Evolutionary conservation across 2,329 filamentous ascomycete species (phyloP), one percentile per base, ranked within the genome.

Genomic region (Knoxdaviesia capensis): DNA sequence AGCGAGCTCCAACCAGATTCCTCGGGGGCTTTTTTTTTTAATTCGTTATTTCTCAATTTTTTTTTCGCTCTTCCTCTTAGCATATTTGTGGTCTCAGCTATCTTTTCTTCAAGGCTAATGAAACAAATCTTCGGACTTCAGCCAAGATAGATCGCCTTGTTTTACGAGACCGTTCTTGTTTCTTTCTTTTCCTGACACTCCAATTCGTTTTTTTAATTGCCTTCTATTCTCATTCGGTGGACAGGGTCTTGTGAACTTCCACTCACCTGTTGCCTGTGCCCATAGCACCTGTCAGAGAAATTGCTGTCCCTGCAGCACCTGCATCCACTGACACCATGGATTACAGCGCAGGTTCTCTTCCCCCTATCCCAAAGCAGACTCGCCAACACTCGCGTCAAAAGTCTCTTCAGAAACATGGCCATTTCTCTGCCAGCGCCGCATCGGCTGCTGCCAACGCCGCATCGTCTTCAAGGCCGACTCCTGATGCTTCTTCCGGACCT

Each of bases 361-460:
- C 47, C 44, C 45, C 45, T 42, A 47, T 48, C 43, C 47, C 47
- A 9, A 43, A 43, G 31, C 47, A 48, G 34, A 43, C 42, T 40
- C 47, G 43, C 29, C 44, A 45, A n/a, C 44, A 46, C 29, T 44
- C 47, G 42, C 45, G 47, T 35, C 47, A 47, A 44, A 43, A 42
- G 34, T 45, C 45, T 35, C 42, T 44, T 31, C 47, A 47, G 34
- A 44, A 45, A 20, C 20, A 20, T 20, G 3, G 20, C 20, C 20
- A 20, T 20, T 20, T 20, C 20, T 20, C 20, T 20, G 20, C 20
- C 20, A 20, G 3, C 34, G 34, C 34, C 7, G 34, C 34, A 35
- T 8, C 34, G n/a, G 34, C 34, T 8, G 34, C 8, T 8, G 46
- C 71, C 66, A 50, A 45, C 30, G 43, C 43, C 35, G 7, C 40